Base-by-base conservation (phyloP, 768 basidiomycete species). In the Steccherinum ochraceum region DNA sequence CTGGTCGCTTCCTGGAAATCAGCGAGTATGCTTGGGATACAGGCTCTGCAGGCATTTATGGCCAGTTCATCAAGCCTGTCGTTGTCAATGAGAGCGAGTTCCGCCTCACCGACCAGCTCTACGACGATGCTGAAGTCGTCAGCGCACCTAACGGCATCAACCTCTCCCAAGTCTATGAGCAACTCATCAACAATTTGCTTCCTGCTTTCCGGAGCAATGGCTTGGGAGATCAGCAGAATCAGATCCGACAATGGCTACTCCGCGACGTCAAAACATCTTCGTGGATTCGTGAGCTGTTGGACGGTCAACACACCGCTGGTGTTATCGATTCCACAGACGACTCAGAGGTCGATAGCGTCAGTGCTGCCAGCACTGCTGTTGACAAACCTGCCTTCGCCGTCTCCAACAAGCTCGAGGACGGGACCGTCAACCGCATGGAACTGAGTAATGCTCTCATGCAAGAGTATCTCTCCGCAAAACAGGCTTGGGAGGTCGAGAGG, bases 81-180 rank as follows among this genome's bases (percentile, higher is more conserved):
- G 61, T 54, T 0, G 64, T 65, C 25, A 65, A 62, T 49, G 62
- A 65, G 49, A 55, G 59, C 41, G 64, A 65, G 41, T 65, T 65
- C 46, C 50, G 62, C 3, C 58, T 65, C 12, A 61, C 60, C 3
- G 64, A 65, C 43, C 61, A 65, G 50, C 53, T 65, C 4, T 64
- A 61, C 48, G 61, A 65, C 45, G 42, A 61, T 10, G 52, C 50
- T 3, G 42, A 51, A 5, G 57, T 61, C 21, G 58, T 65, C 4
- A 57, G 39, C 0, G 64, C 61, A 7, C 61, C 62, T 21, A 65
- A 61, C 43, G 62, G 64, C 1, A 54, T 54, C 23, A 59, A 62
- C 45, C 50, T 65, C 1, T 64, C 64, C 7, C 52, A 62, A 18
- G 58, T 65, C 2, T 65, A 65, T 49, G 56, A 65, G 21, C 57